A percentile compares a stretch with the other conserved stretches of the same genome.
Evolutionary conservation across 805 yeast genomes (phyloP).

Genomic region (Wickerhamomyces rabaulensis): DNA sequence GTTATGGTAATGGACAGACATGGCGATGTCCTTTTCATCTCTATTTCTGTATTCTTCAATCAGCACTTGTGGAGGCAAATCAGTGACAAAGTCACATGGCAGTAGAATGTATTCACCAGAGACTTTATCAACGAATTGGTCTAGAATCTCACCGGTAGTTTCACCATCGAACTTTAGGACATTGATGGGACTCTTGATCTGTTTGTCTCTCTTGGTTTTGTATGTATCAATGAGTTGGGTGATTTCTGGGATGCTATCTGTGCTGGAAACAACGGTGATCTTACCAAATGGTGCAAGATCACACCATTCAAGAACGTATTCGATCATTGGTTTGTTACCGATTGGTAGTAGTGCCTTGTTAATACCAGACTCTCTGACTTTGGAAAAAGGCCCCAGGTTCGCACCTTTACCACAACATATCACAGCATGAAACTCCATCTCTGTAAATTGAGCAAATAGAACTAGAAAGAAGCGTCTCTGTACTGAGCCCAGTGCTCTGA

Average conservation of each 20-base stretch:
- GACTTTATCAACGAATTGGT: conserved; percentile 38
- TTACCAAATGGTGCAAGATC: conserved; percentile 73
- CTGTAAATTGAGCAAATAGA: background rate
- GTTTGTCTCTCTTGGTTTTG: conserved; percentile 33
- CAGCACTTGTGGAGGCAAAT: conserved; percentile 83
- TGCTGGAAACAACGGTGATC: conserved; percentile 57
- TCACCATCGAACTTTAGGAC: conserved; percentile 41
- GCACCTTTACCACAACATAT: conserved; percentile 85
- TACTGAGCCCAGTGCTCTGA: too few relatives aligned
- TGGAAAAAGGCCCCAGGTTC: conserved; percentile 66
- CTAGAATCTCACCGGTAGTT: conserved; percentile 59
- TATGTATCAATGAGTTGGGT: conserved; percentile 44
- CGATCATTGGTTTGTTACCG: conserved; percentile 85
- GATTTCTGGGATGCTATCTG: conserved; percentile 42
- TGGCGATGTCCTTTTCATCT: conserved; percentile 61
- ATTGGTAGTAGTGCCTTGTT: conserved; percentile 87
- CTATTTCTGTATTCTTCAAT: conserved; percentile 79
- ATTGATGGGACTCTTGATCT: conserved; percentile 32
- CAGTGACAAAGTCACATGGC: conserved; percentile 93
- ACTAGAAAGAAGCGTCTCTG: background rate
- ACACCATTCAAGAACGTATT: conserved; percentile 90
- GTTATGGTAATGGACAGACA: conserved; percentile 74
- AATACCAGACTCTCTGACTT: conserved; percentile 53
- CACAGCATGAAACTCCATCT: conserved; percentile 90
- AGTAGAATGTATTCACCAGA: conserved; percentile 63